phyloP scores from a whole-genome alignment of 2,329 filamentous ascomycete genomes.

The Aspergillus sergii region DNA sequence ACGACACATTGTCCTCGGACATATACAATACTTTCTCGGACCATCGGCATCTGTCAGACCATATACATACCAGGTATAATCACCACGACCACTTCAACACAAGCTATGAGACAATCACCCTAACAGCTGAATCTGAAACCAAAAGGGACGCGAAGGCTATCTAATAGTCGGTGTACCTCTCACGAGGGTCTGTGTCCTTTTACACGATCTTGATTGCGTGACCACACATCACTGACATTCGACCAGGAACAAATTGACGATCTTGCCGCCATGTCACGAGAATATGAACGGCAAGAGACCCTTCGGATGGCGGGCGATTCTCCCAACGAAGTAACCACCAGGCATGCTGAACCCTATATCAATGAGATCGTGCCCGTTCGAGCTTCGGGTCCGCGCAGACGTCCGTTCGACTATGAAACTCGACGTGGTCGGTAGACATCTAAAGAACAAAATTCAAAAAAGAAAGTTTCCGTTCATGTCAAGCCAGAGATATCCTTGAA shows the following conservation, averaged over 20 bases:
- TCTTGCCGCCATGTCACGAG: slow-evolving; percentile 48
- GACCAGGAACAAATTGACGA: slow-evolving; percentile 53
- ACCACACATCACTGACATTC: slow-evolving; percentile 14
- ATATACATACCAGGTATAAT: slow-evolving; percentile 50
- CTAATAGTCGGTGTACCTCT: slow-evolving; percentile 49
- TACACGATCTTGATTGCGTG: not conserved
- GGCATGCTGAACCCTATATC: slow-evolving; percentile 42
- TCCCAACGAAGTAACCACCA: slow-evolving; percentile 20
- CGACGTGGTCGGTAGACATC: slow-evolving; percentile 25
- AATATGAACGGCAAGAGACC: slow-evolving; percentile 52
- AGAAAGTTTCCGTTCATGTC: not conserved
- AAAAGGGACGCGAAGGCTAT: slow-evolving; percentile 53
- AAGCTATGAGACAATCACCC: slow-evolving; percentile 14
- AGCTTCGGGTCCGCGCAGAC: slow-evolving; percentile 32
- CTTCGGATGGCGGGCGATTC: slow-evolving; percentile 45
- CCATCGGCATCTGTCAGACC: slow-evolving; percentile 50
- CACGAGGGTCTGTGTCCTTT: slow-evolving; percentile 42
- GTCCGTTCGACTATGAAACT: slow-evolving; percentile 28
- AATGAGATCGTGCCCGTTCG: slow-evolving; percentile 46
- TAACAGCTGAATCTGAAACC: slow-evolving; percentile 27
- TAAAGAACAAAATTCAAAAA: not conserved
- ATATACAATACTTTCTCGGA: slow-evolving; percentile 53
- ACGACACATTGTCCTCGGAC: slow-evolving; percentile 51
- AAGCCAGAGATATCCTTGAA: slow-evolving; percentile 18
- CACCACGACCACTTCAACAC: not conserved